Conservation (phyloP, 768 basidiomycete genomes). For the Boletus subparvulus region DNA sequence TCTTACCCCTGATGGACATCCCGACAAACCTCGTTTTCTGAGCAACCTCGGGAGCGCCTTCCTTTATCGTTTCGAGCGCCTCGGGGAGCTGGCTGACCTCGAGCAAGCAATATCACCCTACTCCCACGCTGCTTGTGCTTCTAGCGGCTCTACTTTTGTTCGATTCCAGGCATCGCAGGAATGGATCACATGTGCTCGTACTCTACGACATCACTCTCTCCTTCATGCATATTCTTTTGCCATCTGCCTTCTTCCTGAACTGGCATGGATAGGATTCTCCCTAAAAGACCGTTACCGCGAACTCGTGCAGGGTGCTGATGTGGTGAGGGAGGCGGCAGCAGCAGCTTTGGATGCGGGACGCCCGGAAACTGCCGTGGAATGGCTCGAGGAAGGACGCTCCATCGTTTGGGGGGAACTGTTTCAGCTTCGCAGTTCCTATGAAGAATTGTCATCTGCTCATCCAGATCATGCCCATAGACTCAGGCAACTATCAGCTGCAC, state of each 20-base stretch:
- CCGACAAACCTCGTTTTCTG: neutral
- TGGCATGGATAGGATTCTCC: conserved; percentile 15
- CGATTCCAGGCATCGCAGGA: conserved; percentile 4
- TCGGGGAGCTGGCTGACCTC: neutral
- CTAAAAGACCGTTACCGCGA: conserved; percentile 16
- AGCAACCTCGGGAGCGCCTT: neutral
- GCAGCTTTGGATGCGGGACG: conserved; percentile 13
- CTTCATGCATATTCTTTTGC: conserved; percentile 19
- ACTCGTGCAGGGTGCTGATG: conserved; percentile 8
- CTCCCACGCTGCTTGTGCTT: conserved; percentile 2
- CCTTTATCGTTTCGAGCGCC: neutral
- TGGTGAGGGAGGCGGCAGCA: conserved; percentile 25
- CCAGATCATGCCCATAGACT: neutral
- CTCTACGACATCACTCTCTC: conserved; percentile 9
- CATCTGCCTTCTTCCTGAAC: conserved; percentile 19
- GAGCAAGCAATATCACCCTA: neutral
- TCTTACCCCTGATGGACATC: conserved; percentile 3
- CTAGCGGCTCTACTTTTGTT: neutral
- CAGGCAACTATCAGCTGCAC: neutral
- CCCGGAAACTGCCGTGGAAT: conserved; percentile 5
- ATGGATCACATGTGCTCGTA: conserved; percentile 7
- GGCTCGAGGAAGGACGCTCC: conserved; percentile 13
- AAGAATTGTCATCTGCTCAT: neutral
- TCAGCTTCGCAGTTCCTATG: conserved; percentile 4
- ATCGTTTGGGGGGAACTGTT: conserved; percentile 16